Evolutionary conservation across 2,329 filamentous ascomycete genomes (phyloP), one percentile per base, ranked within the genome.

Genomic region (Aschersonia sp.): DNA sequence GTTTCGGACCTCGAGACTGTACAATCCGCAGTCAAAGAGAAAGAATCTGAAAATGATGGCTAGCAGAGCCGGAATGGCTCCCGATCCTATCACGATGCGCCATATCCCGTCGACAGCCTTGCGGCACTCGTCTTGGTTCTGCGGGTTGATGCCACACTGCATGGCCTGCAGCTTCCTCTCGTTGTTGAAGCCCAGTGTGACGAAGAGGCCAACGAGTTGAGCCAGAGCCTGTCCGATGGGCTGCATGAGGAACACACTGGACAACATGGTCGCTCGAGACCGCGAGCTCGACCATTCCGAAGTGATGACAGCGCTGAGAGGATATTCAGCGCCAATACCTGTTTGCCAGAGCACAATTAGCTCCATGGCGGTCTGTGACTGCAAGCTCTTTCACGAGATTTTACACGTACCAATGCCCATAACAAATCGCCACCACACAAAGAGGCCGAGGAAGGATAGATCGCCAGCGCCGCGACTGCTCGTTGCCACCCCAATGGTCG

Each of bases 301-400:
- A 0, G 79, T 81, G 35, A 85, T 85, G 7, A 83, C 75, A 0
- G 80, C 79, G 43, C 71, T 77, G 2, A 85, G 64, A 1, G 81
- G 81, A 57, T 84, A 84, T 60, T 84, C 79, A 12, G 76, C 79
- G n/a, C 79, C 78, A 35, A 83, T 79, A 1, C 77, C 78, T 72
- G 32, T 2, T 35, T 30, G 49, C 29, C 44, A 45, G 6, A 11
- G 4, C 29, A 46, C 11, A 14, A 22, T 22, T 22, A 22, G 22
- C 22, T 22, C 22, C 22, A 22, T 22, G 22, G 22, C 22, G 22
- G 22, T 4, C 22, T 2, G 22, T 22, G 22, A 22, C 22, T 22
- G 22, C 22, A 22, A 22, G 22, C 22, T 4, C 22, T 22, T 22
- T 22, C 22, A 22, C 22, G 22, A 22, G 22, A 22, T 3, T 22